phyloP scores from a whole-genome alignment of 2,329 filamentous ascomycete species.

The Hortaea sp. region DNA sequence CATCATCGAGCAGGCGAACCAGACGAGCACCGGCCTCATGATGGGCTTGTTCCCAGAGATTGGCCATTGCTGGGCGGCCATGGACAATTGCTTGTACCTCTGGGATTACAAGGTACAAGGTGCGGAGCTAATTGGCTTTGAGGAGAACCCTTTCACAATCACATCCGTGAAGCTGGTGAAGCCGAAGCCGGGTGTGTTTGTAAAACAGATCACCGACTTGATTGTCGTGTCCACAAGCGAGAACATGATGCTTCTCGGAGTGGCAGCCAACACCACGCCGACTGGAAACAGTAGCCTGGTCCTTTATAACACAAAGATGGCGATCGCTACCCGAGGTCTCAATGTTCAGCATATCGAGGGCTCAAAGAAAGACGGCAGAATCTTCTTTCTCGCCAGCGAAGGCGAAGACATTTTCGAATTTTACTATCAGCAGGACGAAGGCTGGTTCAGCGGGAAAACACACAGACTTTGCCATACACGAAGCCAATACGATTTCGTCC shows the following conservation, averaged over 20 bases:
- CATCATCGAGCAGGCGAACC: constrained; percentile 87
- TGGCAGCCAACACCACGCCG: constrained; percentile 54
- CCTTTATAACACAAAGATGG: constrained; percentile 84
- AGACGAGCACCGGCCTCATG: constrained; percentile 73
- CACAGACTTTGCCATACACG: constrained; percentile 56
- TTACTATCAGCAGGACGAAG: constrained; percentile 92
- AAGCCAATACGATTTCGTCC: constrained; percentile 29
- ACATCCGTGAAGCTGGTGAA: constrained; percentile 80
- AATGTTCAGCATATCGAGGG: constrained; percentile 65
- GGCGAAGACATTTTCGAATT: constrained; percentile 89
- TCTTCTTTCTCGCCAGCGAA: constrained; percentile 76
- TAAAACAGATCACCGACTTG: constrained; percentile 74
- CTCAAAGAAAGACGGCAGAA: constrained; percentile 68
- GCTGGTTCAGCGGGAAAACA: constrained; percentile 88
- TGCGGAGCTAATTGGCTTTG: constrained; percentile 82
- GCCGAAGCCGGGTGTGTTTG: constrained; percentile 79
- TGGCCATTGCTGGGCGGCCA: constrained; percentile 88
- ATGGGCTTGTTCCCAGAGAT: constrained; percentile 95
- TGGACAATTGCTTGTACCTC: constrained; percentile 90
- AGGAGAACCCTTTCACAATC: constrained; percentile 80
- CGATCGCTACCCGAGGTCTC: constrained; percentile 62
- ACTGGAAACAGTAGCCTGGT: constrained; percentile 63
- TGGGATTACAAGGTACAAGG: constrained; percentile 97
- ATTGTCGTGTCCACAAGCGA: constrained; percentile 78
- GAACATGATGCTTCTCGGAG: constrained; percentile 78